These are phyloP conservation scores for Diaporthe humulicola DNA, from an alignment of 2,329 filamentous ascomycete genomes.

Conservation along the genomic window DNA sequence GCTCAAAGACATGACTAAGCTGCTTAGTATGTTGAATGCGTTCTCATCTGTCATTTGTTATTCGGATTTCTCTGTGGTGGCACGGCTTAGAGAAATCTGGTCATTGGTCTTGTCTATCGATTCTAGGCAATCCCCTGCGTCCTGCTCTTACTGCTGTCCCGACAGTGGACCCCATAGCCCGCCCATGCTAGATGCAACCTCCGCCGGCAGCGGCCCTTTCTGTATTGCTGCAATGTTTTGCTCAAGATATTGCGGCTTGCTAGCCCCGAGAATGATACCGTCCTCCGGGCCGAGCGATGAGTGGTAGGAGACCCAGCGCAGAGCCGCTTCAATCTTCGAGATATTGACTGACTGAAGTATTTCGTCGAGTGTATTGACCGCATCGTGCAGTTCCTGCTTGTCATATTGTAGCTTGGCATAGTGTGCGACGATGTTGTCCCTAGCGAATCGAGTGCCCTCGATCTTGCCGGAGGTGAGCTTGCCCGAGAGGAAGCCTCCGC, in stretches of 20 bases:
- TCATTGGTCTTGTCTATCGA: not conserved
- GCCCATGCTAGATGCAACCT: not conserved
- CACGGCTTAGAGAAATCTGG: not conserved
- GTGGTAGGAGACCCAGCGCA: slow-evolving; percentile 36
- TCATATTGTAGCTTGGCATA: slow-evolving; percentile 40
- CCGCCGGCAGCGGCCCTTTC: not conserved
- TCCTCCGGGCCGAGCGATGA: slow-evolving; percentile 28
- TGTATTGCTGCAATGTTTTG: not conserved
- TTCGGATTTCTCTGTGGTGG: not conserved
- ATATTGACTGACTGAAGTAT: slow-evolving; percentile 37
- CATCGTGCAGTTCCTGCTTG: slow-evolving; percentile 39
- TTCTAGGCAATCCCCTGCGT: not conserved
- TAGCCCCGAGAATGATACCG: slow-evolving; percentile 27
- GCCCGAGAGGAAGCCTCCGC: slow-evolving; percentile 41
- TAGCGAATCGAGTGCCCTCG: slow-evolving; percentile 41
- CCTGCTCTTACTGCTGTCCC: not conserved
- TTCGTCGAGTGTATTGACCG: slow-evolving; percentile 31
- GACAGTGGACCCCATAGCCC: not conserved
- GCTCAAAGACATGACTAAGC: not conserved
- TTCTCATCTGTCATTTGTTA: not conserved
- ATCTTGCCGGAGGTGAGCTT: slow-evolving; percentile 39
- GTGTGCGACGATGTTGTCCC: slow-evolving; percentile 38
- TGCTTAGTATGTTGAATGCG: not conserved
- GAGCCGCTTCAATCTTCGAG: slow-evolving; percentile 38
- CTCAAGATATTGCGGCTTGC: slow-evolving; percentile 10